Conservation (phyloP, 139 green algal genomes). For the Dunaliella primolecta region DNA sequence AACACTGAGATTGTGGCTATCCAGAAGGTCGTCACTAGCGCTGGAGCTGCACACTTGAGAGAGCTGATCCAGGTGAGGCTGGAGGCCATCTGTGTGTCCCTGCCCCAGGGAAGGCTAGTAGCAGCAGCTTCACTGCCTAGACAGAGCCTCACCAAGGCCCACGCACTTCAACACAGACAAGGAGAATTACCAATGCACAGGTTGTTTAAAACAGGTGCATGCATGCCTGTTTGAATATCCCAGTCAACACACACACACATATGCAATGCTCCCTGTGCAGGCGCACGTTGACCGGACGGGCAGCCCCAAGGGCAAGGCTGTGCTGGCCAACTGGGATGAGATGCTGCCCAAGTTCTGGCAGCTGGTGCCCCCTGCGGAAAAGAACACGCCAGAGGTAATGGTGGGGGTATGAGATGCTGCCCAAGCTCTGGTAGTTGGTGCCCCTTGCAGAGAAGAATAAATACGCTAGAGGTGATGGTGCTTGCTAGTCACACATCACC, state of each 20-base stretch:
- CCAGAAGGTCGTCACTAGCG: conserved; percentile 81
- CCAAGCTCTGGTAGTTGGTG: conserved; percentile 96
- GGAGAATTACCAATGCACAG: too few relatives aligned
- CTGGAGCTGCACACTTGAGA: conserved; percentile 85
- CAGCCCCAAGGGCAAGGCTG: conserved; percentile 59
- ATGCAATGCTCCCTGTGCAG: too few relatives aligned
- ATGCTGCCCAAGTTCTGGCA: conserved; percentile 91
- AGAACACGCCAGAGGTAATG: conserved; percentile 63
- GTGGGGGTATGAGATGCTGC: background rate
- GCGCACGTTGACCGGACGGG: conserved; percentile 82
- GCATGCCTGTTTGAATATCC: too few relatives aligned
- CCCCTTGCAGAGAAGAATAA: conserved; percentile 80
- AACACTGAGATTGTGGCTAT: conserved; percentile 96
- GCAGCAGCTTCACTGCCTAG: too few relatives aligned
- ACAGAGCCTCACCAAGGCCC: too few relatives aligned
- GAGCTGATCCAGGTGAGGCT: conserved; percentile 57
- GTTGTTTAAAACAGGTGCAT: too few relatives aligned
- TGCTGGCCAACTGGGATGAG: conserved; percentile 83
- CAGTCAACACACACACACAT: too few relatives aligned
- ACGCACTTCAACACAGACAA: too few relatives aligned
- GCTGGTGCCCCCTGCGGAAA: conserved; percentile 87
- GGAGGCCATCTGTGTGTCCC: background rate
- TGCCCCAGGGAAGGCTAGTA: too few relatives aligned
- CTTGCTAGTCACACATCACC: too few relatives aligned
- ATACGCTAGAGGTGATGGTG: conserved; percentile 52